Base-by-base conservation (phyloP, 352 stramenopile species). In the Phytophthora pini region DNA sequence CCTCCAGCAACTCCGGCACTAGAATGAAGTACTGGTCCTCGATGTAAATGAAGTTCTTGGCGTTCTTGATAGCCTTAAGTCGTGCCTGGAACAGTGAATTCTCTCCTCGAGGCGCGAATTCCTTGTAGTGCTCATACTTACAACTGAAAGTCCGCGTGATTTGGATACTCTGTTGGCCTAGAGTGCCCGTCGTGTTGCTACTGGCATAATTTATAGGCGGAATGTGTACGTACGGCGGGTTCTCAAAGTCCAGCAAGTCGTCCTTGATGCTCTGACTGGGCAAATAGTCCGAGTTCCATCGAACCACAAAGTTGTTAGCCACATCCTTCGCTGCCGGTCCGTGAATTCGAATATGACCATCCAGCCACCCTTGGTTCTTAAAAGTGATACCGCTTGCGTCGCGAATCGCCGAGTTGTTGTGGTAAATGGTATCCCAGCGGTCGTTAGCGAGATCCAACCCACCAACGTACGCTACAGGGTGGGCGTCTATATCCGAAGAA, bases 341-440 rank as follows among this genome's bases (percentile, higher is more conserved):
- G 1, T 79, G 51, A 15, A 90, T 72, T 2, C 78, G 69, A 32
- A 87, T 48, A 11, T 84, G 70, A 0, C 71, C 74, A 38, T 92
- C 84, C 7, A 90, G 44, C 81, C 81, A 92, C 8, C 81, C 81
- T 26, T 85, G 59, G 29, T 76, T 77, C 10, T 58, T 41, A 54
- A 67, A 68, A 4, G 74, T 69, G 50, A 88, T 79, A n/a, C 63
- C 62, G 27, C 58, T 60, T 0, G 44, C 50, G 5, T 73, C 45
- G 0, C 82, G 73, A 50, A 90, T 47, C 2, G 55, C 61, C 2
- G 77, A 61, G 27, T 76, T 54, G 66, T 89, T 72, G 57, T 90
- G 82, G 15, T 65, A 54, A n/a, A 77, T 70, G 11, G 78, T 88
- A 57, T 90, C 79, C 80, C 83, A 92, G 6, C 83, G 83, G 31